A percentile compares a stretch with the other conserved stretches of the same genome.
Conservation (phyloP, 148 eudicot genomes). For the Vaccinium darrowii region DNA sequence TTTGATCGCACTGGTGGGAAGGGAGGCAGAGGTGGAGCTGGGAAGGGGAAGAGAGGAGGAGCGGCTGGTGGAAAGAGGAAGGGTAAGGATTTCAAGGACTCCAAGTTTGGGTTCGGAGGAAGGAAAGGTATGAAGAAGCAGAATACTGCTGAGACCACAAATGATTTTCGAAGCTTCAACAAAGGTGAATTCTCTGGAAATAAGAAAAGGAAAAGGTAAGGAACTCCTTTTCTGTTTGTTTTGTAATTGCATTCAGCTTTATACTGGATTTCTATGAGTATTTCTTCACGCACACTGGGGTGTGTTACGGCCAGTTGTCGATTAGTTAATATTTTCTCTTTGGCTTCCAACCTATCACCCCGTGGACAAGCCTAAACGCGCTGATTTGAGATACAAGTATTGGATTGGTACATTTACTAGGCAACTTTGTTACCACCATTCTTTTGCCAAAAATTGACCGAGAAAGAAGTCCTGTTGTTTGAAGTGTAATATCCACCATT, state of each 20-base stretch:
- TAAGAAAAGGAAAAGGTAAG: conserved; percentile 57
- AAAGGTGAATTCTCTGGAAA: conserved; percentile 31
- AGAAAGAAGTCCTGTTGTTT: background rate
- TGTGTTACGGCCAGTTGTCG: background rate
- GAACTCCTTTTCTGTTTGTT: background rate
- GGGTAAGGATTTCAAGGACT: conserved; percentile 51
- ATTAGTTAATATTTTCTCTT: background rate
- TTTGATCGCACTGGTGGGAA: conserved; percentile 92
- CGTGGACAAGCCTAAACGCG: background rate
- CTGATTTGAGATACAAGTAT: background rate
- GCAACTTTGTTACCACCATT: background rate
- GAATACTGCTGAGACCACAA: conserved; percentile 76
- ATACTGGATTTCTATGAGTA: background rate
- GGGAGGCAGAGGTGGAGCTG: conserved; percentile 33
- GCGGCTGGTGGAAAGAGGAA: conserved; percentile 50
- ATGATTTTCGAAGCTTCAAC: conserved; percentile 54
- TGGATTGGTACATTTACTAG: background rate
- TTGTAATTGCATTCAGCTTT: background rate
- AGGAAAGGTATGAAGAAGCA: conserved; percentile 85
- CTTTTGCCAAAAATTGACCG: background rate
- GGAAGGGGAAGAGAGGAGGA: conserved; percentile 48
- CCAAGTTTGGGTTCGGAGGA: conserved; percentile 85
- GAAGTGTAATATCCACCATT: background rate
- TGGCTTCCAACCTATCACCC: background rate
- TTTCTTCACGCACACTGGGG: background rate